Percentiles rank a stretch among this genome's conserved stretches.
phyloP scores from a whole-genome alignment of 176 grass and related monocot species.

The Olyra latifolia region DNA sequence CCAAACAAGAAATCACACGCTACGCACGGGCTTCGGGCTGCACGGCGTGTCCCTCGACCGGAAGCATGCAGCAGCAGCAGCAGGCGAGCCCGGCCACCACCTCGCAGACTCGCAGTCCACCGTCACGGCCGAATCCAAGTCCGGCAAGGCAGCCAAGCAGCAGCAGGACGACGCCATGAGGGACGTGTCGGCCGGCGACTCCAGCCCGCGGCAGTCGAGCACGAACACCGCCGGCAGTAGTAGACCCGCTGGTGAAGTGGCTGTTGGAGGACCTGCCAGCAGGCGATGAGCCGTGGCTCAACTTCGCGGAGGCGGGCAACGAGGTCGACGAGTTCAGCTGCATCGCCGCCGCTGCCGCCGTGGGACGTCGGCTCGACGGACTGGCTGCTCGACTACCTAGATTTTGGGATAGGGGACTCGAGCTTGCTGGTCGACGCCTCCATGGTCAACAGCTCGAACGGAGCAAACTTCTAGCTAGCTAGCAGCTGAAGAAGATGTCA shows the following conservation, averaged over 20 bases:
- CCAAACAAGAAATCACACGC: no score
- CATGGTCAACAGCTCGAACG: constrained; percentile 49
- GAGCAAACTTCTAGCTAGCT: constrained; percentile 41
- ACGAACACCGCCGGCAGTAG: constrained; percentile 30
- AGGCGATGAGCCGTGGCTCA: constrained; percentile 57
- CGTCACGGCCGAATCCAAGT: constrained; percentile 50
- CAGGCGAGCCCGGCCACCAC: constrained; percentile 36
- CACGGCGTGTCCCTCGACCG: constrained; percentile 36
- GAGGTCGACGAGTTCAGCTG: constrained; percentile 43
- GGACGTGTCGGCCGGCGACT: constrained; percentile 19
- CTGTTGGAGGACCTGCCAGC: constrained; percentile 55
- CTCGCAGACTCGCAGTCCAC: constrained; percentile 47
- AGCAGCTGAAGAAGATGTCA: constrained; percentile 28
- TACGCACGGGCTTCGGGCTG: constrained; percentile 73
- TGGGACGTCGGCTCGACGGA: constrained; percentile 54
- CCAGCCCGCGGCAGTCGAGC: constrained; percentile 44
- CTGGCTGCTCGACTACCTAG: constrained; percentile 85
- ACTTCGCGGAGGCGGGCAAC: constrained; percentile 11
- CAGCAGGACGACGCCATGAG: not conserved
- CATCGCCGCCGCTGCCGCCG: constrained; percentile 30
- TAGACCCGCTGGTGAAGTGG: constrained; percentile 56
- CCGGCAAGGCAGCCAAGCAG: constrained; percentile 7
- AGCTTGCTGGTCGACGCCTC: constrained; percentile 21
- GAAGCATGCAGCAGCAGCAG: not conserved
- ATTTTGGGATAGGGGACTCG: constrained; percentile 50